A percentile compares a stretch with the other conserved stretches of the same genome.
Evolutionary conservation across 2,329 filamentous ascomycete species (phyloP).

Genomic region (Arachnopeziza araneosa): DNA sequence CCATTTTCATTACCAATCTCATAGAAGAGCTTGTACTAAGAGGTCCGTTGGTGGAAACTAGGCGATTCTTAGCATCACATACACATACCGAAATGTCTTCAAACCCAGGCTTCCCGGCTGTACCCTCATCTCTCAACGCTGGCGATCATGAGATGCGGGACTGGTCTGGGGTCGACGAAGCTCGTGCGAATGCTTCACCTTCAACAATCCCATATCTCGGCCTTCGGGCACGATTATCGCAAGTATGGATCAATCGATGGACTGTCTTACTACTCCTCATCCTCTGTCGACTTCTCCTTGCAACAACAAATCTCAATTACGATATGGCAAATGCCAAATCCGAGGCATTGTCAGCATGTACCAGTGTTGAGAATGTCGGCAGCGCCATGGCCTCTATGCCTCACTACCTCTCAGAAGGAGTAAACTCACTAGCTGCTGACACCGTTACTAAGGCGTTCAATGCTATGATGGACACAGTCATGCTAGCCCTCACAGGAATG

Average conservation of each 20-base stretch:
- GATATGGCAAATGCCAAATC: constrained; percentile 70
- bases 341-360: constrained; percentile 84
- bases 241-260: constrained; percentile 98
- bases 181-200: constrained; percentile 45
- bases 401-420: constrained; percentile 82
- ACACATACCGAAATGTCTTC: constrained; percentile 32
- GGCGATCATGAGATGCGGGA: constrained; percentile 28
- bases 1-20: not conserved
- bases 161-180: constrained; percentile 11
- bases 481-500: constrained; percentile 74
- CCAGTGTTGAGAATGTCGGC: constrained; percentile 85
- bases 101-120: constrained; percentile 28
- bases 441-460: constrained; percentile 76
- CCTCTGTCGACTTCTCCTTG: constrained; percentile 72
- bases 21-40: constrained; percentile 22
- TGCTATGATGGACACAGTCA: constrained; percentile 72
- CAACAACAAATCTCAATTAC: constrained; percentile 65
- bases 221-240: constrained; percentile 80
- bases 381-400: constrained; percentile 98
- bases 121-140: constrained; percentile 32
- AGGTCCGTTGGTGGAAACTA: constrained; percentile 30
- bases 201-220: constrained; percentile 87
- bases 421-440: constrained; percentile 78
- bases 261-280: constrained; percentile 84
- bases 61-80: constrained; percentile 25